Evolutionary conservation across 106 monocot species (phyloP).

Genomic region (Dendrobium huoshanense): DNA sequence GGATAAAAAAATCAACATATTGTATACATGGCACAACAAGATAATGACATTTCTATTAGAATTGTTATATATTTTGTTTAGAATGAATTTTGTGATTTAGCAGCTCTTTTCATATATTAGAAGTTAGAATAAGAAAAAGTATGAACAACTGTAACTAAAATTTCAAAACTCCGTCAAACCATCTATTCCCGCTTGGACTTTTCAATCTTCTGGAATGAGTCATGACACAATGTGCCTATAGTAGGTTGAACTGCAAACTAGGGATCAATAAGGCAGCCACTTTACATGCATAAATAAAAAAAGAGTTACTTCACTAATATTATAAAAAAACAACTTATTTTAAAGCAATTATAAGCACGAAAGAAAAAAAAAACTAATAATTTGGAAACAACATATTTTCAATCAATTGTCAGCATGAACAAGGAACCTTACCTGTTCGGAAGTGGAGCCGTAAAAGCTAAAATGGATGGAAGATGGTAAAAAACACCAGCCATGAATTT

Average conservation of each 20-base stretch:
- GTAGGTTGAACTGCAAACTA: background rate
- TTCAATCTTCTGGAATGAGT: no score
- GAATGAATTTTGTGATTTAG: no score
- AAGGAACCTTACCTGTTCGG: constrained; percentile 70
- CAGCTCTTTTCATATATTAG: no score
- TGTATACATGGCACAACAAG: no score
- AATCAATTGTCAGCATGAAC: background rate
- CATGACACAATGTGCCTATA: background rate
- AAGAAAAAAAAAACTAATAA: background rate
- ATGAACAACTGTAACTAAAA: no score
- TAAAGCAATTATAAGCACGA: background rate
- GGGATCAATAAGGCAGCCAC: background rate
- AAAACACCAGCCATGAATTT: constrained; percentile 92
- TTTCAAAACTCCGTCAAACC: no score
- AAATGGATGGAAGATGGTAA: constrained; percentile 88
- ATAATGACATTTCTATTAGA: no score
- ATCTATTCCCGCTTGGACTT: no score
- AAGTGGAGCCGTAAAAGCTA: constrained; percentile 79
- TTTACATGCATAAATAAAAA: background rate
- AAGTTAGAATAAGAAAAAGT: no score
- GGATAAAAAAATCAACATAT: no score
- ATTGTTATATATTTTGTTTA: no score
- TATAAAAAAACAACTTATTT: background rate
- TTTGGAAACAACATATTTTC: background rate
- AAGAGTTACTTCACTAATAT: background rate